Evolutionary conservation across 129 eudicot genomes (phyloP).

Genomic region (Artemisia annua): DNA sequence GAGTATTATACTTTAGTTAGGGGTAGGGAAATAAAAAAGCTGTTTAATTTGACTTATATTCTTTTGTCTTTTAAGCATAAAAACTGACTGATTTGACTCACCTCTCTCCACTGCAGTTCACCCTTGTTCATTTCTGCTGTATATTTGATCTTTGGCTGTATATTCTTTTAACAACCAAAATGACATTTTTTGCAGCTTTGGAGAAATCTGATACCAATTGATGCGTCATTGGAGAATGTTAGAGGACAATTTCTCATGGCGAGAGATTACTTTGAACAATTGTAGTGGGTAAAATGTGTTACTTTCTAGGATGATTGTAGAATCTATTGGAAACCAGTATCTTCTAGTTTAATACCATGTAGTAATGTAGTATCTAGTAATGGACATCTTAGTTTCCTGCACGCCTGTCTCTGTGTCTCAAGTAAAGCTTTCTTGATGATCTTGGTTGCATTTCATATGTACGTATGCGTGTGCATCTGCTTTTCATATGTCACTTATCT

Average conservation of each 20-base stretch:
- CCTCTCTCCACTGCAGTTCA: no score
- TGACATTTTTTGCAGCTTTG: constrained; percentile 55
- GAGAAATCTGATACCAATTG: constrained; percentile 88
- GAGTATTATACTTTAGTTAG: no score
- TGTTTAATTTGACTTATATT: no score
- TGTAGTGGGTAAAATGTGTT: constrained; percentile 21
- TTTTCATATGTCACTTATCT: no score
- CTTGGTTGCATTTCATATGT: neutral
- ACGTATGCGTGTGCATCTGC: neutral
- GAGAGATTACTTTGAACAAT: neutral
- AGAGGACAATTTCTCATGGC: neutral
- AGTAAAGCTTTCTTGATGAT: neutral
- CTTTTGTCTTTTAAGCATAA: no score
- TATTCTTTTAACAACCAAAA: neutral
- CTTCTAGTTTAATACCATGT: neutral
- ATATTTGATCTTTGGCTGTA: no score
- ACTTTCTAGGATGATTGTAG: constrained; percentile 5
- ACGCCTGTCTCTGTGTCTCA: constrained; percentile 4
- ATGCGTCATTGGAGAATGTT: constrained; percentile 14
- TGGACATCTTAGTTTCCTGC: constrained; percentile 12
- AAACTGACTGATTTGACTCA: no score
- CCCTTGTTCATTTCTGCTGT: no score
- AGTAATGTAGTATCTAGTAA: neutral
- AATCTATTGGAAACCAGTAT: neutral
- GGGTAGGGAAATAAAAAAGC: no score